Evolutionary conservation across 176 grass and related monocot species (phyloP), one percentile per base, ranked within the genome.

Genomic region (Musa itinerans): DNA sequence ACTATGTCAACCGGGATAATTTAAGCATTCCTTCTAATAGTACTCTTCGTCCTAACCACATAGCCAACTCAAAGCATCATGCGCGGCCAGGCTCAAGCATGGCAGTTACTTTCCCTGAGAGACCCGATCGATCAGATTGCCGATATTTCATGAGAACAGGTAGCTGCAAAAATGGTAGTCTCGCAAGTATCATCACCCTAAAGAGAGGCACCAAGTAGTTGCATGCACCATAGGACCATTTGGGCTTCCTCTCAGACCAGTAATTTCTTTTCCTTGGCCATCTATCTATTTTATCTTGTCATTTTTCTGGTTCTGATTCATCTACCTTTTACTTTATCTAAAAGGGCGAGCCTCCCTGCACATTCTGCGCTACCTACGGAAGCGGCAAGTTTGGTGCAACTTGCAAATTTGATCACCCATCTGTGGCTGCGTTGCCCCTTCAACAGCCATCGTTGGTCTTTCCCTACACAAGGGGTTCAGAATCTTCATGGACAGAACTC

Each of bases 121-220:
- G 83, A 27, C 83, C 67, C 4, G 83, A 81, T 77, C 83, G 78
- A 66, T 78, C 83, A n/a, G 74, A 81, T 52, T 85, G 83, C 49
- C 83, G 77, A 69, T 75, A 77, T 55, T 85, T 76, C 26, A 65
- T 85, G 72, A 85, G 67, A 75, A 87, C 80, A 17, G 81, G 85
- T 56, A 64, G 56, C 34, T 87, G 85, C 76, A 83, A 83, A 69
- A 83, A 63, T 79, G 85, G 85, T 29, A 26, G 62, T 77, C 85
- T 17, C 83, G 85, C 78, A 87, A 87, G 64, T 87, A 83, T 62
- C 76, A 87, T 56, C 85, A 87, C 52, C 85, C 85, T 75, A 81
- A 75, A 20, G 81, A 83, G 50, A 80, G 72, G 78, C 77, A 65
- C 63, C 71, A 68, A 71, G 57, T 72, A 71, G 34, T 63, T 79